Evolutionary conservation across 148 eudicot species (phyloP), one percentile per base, ranked within the genome.

Genomic region (Dysphania ambrosioides): DNA sequence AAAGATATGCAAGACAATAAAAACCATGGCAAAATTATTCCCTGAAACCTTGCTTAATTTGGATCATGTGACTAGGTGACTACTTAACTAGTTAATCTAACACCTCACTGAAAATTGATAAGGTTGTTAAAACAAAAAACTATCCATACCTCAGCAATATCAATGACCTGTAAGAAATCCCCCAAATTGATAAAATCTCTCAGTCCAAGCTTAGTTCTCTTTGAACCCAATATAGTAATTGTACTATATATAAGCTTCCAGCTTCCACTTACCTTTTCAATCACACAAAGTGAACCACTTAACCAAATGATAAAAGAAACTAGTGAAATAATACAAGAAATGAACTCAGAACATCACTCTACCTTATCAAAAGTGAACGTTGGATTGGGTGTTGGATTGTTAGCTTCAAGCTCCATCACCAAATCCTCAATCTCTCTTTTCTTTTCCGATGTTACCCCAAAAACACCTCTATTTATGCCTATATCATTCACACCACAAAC

Each of bases 181-280:
- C 88, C 98, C 76, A 93, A 87, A 72, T 74, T 83, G 83, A 93
- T 84, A 74, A 93, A 93, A 83, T 91, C 97, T 74, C 98, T 81
- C 79, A 93, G 80, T 68, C 98, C 98, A 38, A 93, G 92, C 83
- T 93, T 93, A 18, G 98, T 93, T 76, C 98, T 85, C 77, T 89
- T 93, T 5, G 97, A 76, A 35, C 98, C 98, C 78, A 93, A 73
- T 59, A 93, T 89, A 23, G 91, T 93, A 75, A 91, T 93, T 63
- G 98, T 89, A 79, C 98, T 89, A 66, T 93, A 93, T 29, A 91
- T 75, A 65, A 93, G 87, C 80, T 86, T 93, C 98, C 98, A 93
- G 44, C 85, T 74, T 87, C 98, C 97, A 84, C 78, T 82, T 49
- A 89, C 88, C 98, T 93, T 36, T 71, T 75, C 72, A 86, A 29